A percentile compares a stretch with the other conserved stretches of the same genome.
Conservation (phyloP, 805 yeast genomes). For the Pichia paraexigua region DNA sequence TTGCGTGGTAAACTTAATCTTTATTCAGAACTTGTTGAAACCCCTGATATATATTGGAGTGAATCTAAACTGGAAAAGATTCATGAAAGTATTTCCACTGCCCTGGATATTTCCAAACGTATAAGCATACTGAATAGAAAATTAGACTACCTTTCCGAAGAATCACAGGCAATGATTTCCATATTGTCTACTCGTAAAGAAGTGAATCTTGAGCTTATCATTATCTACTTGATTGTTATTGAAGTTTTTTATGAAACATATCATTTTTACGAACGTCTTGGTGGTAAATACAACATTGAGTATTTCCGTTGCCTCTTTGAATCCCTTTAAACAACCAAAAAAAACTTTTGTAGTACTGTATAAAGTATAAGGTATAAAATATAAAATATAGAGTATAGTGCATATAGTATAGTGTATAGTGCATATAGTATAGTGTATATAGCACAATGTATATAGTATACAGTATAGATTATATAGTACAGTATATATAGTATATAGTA, state of each 20-base stretch:
- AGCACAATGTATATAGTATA: too few relatives aligned
- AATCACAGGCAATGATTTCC: slow-evolving; percentile 67
- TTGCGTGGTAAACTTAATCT: slow-evolving; percentile 77
- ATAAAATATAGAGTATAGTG: too few relatives aligned
- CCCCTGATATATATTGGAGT: slow-evolving; percentile 91
- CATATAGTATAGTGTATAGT: too few relatives aligned
- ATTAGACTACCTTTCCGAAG: slow-evolving; percentile 86
- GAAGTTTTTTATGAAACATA: slow-evolving; percentile 78
- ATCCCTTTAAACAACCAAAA: background rate
- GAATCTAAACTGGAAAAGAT: slow-evolving; percentile 78
- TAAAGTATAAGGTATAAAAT: too few relatives aligned
- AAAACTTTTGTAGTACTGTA: too few relatives aligned
- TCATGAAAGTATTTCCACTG: slow-evolving; percentile 61
- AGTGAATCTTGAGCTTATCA: slow-evolving; percentile 79
- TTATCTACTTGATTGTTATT: slow-evolving; percentile 71
- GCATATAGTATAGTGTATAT: too few relatives aligned
- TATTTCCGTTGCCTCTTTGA: slow-evolving; percentile 7
- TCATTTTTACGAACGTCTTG: slow-evolving; percentile 57
- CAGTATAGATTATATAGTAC: too few relatives aligned
- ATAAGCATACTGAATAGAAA: slow-evolving; percentile 75
- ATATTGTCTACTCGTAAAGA: slow-evolving; percentile 72
- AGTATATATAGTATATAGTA: too few relatives aligned
- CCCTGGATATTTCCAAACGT: slow-evolving; percentile 69
- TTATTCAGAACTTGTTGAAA: slow-evolving; percentile 82
- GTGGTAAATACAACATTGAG: slow-evolving; percentile 14